Base-by-base conservation (phyloP, 768 basidiomycete species). In the Panaeolus cyanescens region DNA sequence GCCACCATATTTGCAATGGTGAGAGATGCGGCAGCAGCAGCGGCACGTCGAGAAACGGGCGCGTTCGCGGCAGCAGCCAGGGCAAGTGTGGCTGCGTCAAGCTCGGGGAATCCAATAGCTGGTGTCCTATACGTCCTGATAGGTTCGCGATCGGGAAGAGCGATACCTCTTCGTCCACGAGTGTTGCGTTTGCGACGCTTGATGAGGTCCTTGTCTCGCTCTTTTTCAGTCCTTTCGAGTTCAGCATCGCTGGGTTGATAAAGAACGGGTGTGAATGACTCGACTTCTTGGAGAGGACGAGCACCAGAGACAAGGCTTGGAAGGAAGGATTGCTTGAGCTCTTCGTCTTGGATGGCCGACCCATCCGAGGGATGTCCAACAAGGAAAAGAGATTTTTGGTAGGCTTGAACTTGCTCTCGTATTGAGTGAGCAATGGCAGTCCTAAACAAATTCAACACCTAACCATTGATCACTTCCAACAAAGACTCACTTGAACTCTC, bases 391-490 rank as follows among this genome's bases (percentile, higher is more conserved):
- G 93, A 96, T 71, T 95, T 94, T 73, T 93, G 90, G 77, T 95
- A 95, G 2, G 89, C 85, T 62, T 95, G 90, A 6, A 95, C 85
- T 78, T 99, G 97, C 72, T 99, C 97, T 31, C 96, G 87, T 67
- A 99, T 99, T 20, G 90, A 90, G 72, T 99, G 96, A 0, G 95
- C 89, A 62, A 99, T 93, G 22, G 95, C 95, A 13, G 96, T 98
- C 71, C 95, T 96, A 32, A 32, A 58, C n/a, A n/a, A 19, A 34
- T 31, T 30, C 9, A 45, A 12, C 32, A 32, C 28, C n/a, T 30
- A 40, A 20, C 54, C n/a, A 39, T 25, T 4, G 3, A 55, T 54
- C 12, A 50, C 56, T 57, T 59, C 20, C 12, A 56, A 34, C 30
- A 4, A 64, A 33, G 9, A 77, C 91, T 69, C 71, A 95, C 94